Conservation (phyloP, 441 rosid species). For the Arabidopsis hybrid region DNA sequence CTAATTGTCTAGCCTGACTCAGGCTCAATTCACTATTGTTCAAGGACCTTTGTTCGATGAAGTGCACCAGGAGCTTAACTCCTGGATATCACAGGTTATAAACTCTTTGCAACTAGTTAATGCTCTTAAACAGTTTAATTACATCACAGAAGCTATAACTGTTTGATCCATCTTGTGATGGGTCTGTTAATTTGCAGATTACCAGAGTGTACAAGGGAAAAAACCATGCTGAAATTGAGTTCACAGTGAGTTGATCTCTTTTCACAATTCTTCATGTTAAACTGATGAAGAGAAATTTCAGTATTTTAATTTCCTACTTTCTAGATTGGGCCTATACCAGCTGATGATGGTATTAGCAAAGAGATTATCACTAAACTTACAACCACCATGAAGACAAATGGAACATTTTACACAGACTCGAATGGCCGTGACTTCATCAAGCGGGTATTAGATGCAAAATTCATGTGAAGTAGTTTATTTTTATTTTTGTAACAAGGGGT, state of each 20-base stretch:
- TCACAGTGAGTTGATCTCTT: constrained; percentile 57
- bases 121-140: constrained; percentile 10
- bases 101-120: constrained; percentile 17
- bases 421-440: constrained; percentile 79
- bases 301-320: constrained; percentile 40
- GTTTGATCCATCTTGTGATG: constrained; percentile 34
- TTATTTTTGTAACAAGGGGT: neutral
- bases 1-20: constrained; percentile 36
- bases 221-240: constrained; percentile 75
- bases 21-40: constrained; percentile 58
- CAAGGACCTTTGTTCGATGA: constrained; percentile 76
- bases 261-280: constrained; percentile 10
- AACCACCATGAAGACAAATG: constrained; percentile 66
- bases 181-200: constrained; percentile 47
- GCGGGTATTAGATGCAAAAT: constrained; percentile 58
- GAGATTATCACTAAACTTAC: constrained; percentile 66
- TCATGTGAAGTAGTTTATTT: constrained; percentile 12
- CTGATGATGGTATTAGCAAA: constrained; percentile 72
- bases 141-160: constrained; percentile 7
- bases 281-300: constrained; percentile 27
- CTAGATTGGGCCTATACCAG: constrained; percentile 81
- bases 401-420: constrained; percentile 78
- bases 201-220: constrained; percentile 74
- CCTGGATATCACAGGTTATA: constrained; percentile 80
- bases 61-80: constrained; percentile 64